Evolutionary conservation across 176 grass and related monocot genomes (phyloP), one percentile per base, ranked within the genome.

Genomic region (Pontederia crassipes): DNA sequence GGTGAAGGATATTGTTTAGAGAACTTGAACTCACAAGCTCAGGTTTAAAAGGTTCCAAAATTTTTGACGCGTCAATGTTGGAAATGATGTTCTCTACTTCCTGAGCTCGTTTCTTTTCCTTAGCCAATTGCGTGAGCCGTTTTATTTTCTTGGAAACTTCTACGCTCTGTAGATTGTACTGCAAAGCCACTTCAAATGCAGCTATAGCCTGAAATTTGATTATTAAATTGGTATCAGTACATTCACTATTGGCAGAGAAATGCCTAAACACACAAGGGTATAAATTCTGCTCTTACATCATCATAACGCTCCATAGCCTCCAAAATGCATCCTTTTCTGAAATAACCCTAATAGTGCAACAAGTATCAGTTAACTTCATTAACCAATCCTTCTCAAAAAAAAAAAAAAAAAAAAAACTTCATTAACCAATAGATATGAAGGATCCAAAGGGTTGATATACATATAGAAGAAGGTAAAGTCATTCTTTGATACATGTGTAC

Each of bases 301-400:
- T 97, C 87, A 65, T 91, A 91, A 14, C 72, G 87, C 64, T 98
- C 84, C 93, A 98, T 92, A 14, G 84, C 81, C 68, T 98, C 93
- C 69, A 98, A 76, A 53, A 88, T 75, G 58, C 87, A 98, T 28
- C 93, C 93, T 86, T 85, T 98, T 64, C 93, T 83, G 60, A 98
- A 98, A 80, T 98, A 76, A 59, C 87, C 93, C 93, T 97, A 68
- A 47, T 48, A 97, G 74, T 58, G 75, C 48, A 71, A 74, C 83
- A 83, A 18, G 55, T 17, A 47, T 49, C 59, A 85, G 20, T 17
- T 55, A 67, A 68, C 73, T 49, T 64, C 32, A 40, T 3, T 1
- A 66, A 29, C 49, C 11, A 70, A 6, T 26, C n/a, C n/a, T n/a
- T n/a, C n/a, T n/a, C n/a, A n/a, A n/a, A n/a, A n/a, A n/a, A n/a